Evolutionary conservation across 768 basidiomycete genomes (phyloP).

Genomic region (Boletus reticuloceps): DNA sequence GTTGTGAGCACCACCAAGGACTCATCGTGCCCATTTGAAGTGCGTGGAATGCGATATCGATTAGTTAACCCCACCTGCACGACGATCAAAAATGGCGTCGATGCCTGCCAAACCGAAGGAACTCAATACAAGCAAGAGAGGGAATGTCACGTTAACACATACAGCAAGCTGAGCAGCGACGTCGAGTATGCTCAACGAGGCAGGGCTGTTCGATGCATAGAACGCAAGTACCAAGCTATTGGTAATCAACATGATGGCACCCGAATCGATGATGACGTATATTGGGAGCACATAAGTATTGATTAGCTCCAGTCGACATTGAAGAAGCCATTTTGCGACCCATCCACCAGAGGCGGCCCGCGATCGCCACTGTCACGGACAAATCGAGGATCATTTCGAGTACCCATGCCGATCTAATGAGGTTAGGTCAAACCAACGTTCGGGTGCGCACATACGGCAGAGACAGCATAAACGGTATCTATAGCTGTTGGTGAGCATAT

Average conservation of each 20-base stretch:
- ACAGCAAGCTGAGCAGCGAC: background rate
- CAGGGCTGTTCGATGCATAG: background rate
- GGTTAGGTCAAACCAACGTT: background rate
- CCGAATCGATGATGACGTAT: background rate
- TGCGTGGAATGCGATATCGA: background rate
- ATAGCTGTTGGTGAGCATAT: background rate
- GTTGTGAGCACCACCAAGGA: no score
- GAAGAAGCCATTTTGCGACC: background rate
- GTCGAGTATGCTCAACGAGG: background rate
- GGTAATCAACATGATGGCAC: no score
- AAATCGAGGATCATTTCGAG: background rate
- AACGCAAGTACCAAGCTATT: background rate
- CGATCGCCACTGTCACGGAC: background rate
- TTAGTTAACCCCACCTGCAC: background rate
- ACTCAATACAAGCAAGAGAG: background rate
- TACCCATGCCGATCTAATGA: background rate
- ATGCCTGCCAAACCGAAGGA: background rate
- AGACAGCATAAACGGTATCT: background rate
- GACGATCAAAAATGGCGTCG: background rate
- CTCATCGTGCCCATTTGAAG: background rate
- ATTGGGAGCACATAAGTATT: background rate
- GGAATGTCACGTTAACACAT: background rate
- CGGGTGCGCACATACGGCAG: background rate
- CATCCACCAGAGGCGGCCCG: background rate
- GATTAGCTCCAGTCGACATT: background rate